Evolutionary conservation across 306 rosid genomes (phyloP), one percentile per base, ranked within the genome.

Genomic region (Rosa multiflora): DNA sequence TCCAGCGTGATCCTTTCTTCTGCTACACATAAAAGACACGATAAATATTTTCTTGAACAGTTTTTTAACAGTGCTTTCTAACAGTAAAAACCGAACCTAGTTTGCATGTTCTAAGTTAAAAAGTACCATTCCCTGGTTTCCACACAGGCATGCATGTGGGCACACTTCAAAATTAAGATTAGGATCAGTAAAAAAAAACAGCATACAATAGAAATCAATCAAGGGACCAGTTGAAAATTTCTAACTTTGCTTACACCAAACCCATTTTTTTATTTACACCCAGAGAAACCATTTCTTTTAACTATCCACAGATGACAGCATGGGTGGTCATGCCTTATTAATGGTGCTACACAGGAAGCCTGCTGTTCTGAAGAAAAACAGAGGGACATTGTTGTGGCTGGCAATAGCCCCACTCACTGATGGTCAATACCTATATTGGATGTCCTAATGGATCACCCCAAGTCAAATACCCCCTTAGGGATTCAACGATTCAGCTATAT

Each of bases 1-100:
- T 89, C 84, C 84, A 81, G 67, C 86, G 90, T 14, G 78, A 61
- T 80, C 88, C 94, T 85, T 87, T 89, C 86, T 84, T 96, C 90
- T 88, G 93, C 85, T 64, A 71, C 78, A 82, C 82, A 81, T n/a
- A 70, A 77, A 82, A 76, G 62, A 72, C 64, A 73, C 51, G 40
- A 59, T 75, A 39, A 29, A 39, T 53, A 52, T 62, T 66, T 49
- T 68, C 62, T n/a, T 0, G 26, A 15, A 32, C n/a, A 37, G 20
- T 3, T 23, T 21, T 56, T 66, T 4, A 6, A 70, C 44, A 39
- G 47, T 23, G 56, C 14, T 42, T 78, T 46, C 5, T 58, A 44
- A 43, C 51, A 55, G 52, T 11, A 52, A 20, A 58, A 20, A 37
- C 72, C 23, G 52, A 81, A 52, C 49, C 43, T 29, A 55, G 11